phyloP scores from a whole-genome alignment of 352 stramenopile genomes.

The Phytophthora fragariaefolia region DNA sequence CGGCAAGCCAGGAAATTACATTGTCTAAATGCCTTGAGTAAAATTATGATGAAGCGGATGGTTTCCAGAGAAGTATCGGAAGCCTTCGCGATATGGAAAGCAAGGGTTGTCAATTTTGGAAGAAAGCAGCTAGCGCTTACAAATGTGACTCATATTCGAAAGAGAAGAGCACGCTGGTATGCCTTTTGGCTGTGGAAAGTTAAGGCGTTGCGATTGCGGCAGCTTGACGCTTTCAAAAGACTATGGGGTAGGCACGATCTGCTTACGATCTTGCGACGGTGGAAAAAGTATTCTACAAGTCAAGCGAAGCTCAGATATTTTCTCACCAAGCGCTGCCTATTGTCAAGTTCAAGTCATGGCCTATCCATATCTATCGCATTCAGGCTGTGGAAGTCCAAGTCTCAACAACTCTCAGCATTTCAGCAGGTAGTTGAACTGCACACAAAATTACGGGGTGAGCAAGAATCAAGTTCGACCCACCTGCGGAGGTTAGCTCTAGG shows the following conservation, averaged over 20 bases:
- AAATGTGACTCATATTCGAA: slow-evolving; percentile 23
- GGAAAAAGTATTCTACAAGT: slow-evolving; percentile 19
- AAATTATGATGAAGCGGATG: slow-evolving; percentile 22
- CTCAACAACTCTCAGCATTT: slow-evolving; percentile 12
- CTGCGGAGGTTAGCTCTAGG: slow-evolving; percentile 32
- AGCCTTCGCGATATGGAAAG: slow-evolving; percentile 42
- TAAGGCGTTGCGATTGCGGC: slow-evolving; percentile 16
- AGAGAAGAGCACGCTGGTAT: slow-evolving; percentile 19
- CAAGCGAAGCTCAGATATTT: slow-evolving; percentile 29
- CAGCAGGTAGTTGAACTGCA: slow-evolving; percentile 22
- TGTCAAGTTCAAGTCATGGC: slow-evolving; percentile 5
- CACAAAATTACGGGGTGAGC: slow-evolving; percentile 20
- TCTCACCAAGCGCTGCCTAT: slow-evolving; percentile 31
- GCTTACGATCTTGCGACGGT: slow-evolving; percentile 14
- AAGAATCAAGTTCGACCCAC: slow-evolving; percentile 16
- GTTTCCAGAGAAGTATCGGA: slow-evolving; percentile 19
- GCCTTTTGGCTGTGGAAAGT: slow-evolving; percentile 43
- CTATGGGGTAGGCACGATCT: slow-evolving; percentile 12
- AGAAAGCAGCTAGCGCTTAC: slow-evolving; percentile 16
- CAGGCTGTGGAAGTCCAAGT: slow-evolving; percentile 29
- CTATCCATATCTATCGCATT: slow-evolving; percentile 29
- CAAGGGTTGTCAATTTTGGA: neutral
- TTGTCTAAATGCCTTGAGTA: slow-evolving; percentile 14
- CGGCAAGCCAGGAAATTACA: slow-evolving; percentile 8
- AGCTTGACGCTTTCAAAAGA: slow-evolving; percentile 20